Base-by-base conservation (phyloP, 1,284 basidiomycete genomes). In the Irpex sp. region DNA sequence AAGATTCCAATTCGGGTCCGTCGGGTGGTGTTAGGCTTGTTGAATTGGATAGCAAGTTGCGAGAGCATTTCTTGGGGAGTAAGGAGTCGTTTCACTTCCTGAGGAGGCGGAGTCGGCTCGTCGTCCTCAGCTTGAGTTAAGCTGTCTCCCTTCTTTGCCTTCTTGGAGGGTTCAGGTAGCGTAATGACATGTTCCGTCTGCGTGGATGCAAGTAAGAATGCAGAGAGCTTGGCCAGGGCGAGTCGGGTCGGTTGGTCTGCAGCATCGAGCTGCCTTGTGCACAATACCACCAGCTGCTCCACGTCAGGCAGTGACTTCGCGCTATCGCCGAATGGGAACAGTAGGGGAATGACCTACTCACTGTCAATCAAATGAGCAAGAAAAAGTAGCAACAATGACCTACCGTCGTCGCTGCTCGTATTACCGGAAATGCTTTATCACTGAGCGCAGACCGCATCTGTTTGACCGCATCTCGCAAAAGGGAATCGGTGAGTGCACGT, bases 401-500 rank as follows among this genome's bases (percentile, higher is more conserved):
- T 66, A 93, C 93, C 69, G 92, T 89, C 34, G 94, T 87, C 15
- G 89, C 89, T 3, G 87, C 94, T 34, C 96, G 87, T 72, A 98
- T 94, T 11, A 99, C 84, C 2, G 94, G 86, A 6, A 95, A 81
- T 5, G 91, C 89, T 76, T 94, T 95, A 75, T 99, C 97, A 1
- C 82, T 81, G 1, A 99, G 79, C 0, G 85, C 87, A 37, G 83
- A 80, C 68, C 85, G 88, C 77, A 94, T 89, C 65, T 92, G 86
- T 75, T 97, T 98, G 63, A 94, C 72, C 52, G 97, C 83, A 68
- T 99, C 97, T 74, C 89, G 96, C 63, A 85, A 78, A 1, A 87
- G 78, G 15, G 86, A 79, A 66, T 99, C 96, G 1, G 92, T 87
- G 0, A 98, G 81, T 0, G 94, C 93, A 63, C 90, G 88, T 62